Evolutionary conservation across 495 filamentous ascomycete genomes (phyloP).

Genomic region (Annulohypoxylon stygium): DNA sequence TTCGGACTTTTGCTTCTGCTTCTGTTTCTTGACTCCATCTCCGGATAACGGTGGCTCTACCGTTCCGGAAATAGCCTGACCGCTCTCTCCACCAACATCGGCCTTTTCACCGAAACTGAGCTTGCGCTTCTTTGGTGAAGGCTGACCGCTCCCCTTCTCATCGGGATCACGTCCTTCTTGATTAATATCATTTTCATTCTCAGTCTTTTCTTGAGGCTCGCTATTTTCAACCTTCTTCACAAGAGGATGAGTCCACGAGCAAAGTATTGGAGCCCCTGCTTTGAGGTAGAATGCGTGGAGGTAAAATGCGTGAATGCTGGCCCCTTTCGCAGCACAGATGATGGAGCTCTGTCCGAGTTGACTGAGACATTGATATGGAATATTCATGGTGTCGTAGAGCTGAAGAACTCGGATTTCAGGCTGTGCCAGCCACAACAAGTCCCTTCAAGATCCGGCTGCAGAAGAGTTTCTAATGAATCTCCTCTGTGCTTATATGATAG

Average conservation of each 20-base stretch:
- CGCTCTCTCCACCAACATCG: constrained; percentile 20
- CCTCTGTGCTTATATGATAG: not conserved
- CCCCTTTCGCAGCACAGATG: constrained; percentile 69
- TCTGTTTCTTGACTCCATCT: constrained; percentile 9
- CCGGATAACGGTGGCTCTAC: constrained; percentile 18
- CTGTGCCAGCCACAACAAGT: not conserved
- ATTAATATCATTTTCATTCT: not conserved
- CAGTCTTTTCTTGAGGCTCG: constrained; percentile 15
- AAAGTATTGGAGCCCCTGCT: constrained; percentile 59
- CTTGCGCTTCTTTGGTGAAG: constrained; percentile 47
- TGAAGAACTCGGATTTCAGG: not conserved
- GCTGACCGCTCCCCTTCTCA: constrained; percentile 44
- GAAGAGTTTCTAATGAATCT: not conserved
- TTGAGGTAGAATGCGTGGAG: constrained; percentile 28
- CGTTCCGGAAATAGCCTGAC: constrained; percentile 24
- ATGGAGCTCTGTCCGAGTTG: constrained; percentile 52
- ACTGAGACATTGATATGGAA: constrained; percentile 60
- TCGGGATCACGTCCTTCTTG: constrained; percentile 42
- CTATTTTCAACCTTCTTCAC: constrained; percentile 36
- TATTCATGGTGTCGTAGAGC: constrained; percentile 66
- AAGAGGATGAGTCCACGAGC: constrained; percentile 63
- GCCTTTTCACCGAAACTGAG: constrained; percentile 47
- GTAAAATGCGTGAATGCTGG: constrained; percentile 66
- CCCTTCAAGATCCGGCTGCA: not conserved
- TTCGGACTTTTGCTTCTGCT: constrained; percentile 37